Percentiles rank a stretch among this genome's conserved stretches.
These are phyloP conservation scores for Evernia prunastri DNA, from an alignment of 495 filamentous ascomycete genomes.

Conservation along the genomic window DNA sequence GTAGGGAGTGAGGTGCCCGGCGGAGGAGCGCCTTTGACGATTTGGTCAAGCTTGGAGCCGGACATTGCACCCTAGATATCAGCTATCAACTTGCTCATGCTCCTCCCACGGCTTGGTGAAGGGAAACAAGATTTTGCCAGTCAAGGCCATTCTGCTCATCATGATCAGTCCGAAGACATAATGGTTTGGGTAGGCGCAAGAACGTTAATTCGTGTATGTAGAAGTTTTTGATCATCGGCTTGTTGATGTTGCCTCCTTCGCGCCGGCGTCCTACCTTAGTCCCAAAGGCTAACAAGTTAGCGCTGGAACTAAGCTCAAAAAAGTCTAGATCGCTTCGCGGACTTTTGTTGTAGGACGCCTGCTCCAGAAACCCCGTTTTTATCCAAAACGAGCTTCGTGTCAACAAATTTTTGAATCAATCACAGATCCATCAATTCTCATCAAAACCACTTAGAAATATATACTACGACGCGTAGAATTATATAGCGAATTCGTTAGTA, in stretches of 20 bases:
- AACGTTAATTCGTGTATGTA: neutral
- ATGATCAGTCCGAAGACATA: neutral
- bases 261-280: too few relatives aligned
- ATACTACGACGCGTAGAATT: too few relatives aligned
- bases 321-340: too few relatives aligned
- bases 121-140: conserved; percentile 1
- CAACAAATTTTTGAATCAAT: too few relatives aligned
- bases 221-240: neutral
- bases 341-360: too few relatives aligned
- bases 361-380: too few relatives aligned
- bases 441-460: too few relatives aligned
- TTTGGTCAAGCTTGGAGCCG: conserved; percentile 65
- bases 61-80: conserved; percentile 36
- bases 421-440: too few relatives aligned
- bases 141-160: neutral
- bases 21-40: conserved; percentile 75
- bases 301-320: too few relatives aligned
- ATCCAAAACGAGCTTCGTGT: too few relatives aligned
- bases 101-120: conserved; percentile 4
- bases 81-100: neutral
- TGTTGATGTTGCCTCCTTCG: neutral
- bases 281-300: too few relatives aligned
- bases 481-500: too few relatives aligned
- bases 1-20: conserved; percentile 36
- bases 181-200: neutral